Evolutionary conservation across 2,329 filamentous ascomycete genomes (phyloP).

Genomic region (Fusarium sp.): DNA sequence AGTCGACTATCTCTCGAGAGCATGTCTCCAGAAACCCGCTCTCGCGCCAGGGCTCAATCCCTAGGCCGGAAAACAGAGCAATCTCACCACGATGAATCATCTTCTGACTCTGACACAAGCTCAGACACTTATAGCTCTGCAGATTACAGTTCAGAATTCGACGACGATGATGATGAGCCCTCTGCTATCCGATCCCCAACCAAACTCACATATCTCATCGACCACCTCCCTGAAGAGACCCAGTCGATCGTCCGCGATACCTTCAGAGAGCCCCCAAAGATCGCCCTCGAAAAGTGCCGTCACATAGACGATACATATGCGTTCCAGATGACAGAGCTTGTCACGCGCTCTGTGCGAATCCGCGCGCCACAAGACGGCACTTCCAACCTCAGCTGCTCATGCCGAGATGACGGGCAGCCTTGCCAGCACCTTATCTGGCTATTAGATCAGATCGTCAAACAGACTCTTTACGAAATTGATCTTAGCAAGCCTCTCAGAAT

Average conservation of each 20-base stretch:
- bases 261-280: slow-evolving; percentile 57
- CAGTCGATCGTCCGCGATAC: slow-evolving; percentile 53
- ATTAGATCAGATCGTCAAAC: slow-evolving; percentile 60
- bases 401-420: slow-evolving; percentile 47
- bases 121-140: slow-evolving; percentile 26
- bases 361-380: slow-evolving; percentile 51
- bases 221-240: slow-evolving; percentile 48
- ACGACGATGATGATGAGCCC: slow-evolving; percentile 47
- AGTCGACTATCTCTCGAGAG: slow-evolving; percentile 43
- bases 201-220: slow-evolving; percentile 52
- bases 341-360: slow-evolving; percentile 61
- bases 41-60: slow-evolving; percentile 21
- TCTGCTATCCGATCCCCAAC: slow-evolving; percentile 49
- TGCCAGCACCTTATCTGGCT: slow-evolving; percentile 65
- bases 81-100: slow-evolving; percentile 36
- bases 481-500: slow-evolving; percentile 51
- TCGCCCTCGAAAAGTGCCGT: slow-evolving; percentile 60
- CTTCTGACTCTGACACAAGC: slow-evolving; percentile 39
- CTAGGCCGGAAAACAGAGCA: slow-evolving; percentile 4
- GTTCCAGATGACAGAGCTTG: slow-evolving; percentile 64
- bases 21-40: slow-evolving; percentile 40
- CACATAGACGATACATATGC: slow-evolving; percentile 59
- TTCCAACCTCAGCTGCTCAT: slow-evolving; percentile 57
- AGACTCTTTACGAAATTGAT: slow-evolving; percentile 54
- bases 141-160: slow-evolving; percentile 45